Evolutionary conservation across 176 grass and related monocot genomes (phyloP).

Genomic region (Phyllostachys edulis): DNA sequence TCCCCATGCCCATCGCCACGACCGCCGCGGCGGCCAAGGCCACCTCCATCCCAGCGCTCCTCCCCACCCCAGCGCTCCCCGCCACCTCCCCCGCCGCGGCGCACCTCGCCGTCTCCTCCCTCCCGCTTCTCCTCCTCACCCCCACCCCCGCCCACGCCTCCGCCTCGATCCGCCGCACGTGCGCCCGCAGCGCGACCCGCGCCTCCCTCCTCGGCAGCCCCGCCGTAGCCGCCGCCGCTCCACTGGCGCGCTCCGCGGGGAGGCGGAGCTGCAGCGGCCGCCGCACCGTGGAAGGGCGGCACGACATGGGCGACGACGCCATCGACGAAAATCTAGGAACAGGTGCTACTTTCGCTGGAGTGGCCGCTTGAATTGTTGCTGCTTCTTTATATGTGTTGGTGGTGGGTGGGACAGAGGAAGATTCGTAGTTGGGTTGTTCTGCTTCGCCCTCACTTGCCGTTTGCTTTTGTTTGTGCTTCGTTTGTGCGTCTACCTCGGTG

Average conservation of each 20-base stretch:
- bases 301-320: conserved; percentile 19
- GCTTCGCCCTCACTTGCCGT: conserved; percentile 15
- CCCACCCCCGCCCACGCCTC: background rate
- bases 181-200: background rate
- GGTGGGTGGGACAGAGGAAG: conserved; percentile 12
- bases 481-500: background rate
- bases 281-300: conserved; percentile 27
- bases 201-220: conserved; percentile 17
- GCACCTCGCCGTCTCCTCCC: conserved; percentile 7
- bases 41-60: conserved; percentile 44
- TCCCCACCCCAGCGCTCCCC: conserved; percentile 32
- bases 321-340: background rate
- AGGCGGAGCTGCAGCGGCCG: conserved; percentile 9
- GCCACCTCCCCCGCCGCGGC: conserved; percentile 49
- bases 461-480: too few species aligned
- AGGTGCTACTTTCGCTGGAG: background rate
- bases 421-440: conserved; percentile 26
- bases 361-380: background rate
- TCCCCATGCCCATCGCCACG: conserved; percentile 65
- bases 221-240: background rate
- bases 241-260: background rate
- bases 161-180: conserved; percentile 24
- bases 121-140: background rate
- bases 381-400: background rate
- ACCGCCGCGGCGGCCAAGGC: conserved; percentile 45